Conservation (phyloP, 2,329 filamentous ascomycete genomes). For the Colletotrichum truncatum region DNA sequence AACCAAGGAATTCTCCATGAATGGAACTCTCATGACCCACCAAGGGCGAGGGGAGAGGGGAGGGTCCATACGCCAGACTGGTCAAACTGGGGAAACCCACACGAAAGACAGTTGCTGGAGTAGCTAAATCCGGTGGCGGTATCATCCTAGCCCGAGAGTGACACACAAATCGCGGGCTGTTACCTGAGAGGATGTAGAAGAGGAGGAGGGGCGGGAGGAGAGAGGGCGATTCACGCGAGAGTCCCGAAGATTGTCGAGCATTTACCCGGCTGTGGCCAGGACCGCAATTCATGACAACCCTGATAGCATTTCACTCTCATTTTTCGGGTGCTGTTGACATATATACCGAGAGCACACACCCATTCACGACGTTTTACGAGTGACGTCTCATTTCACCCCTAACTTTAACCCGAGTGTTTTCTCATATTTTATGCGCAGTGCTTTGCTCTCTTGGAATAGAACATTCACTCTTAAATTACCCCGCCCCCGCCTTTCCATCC, state of each 20-base stretch:
- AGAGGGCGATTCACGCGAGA: no score
- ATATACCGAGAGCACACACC: constrained; percentile 16
- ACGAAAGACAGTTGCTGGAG: constrained; percentile 6
- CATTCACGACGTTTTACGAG: neutral
- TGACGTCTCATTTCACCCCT: neutral
- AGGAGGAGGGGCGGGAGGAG: neutral
- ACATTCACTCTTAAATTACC: constrained; percentile 6
- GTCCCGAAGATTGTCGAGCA: neutral
- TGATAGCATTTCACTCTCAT: neutral
- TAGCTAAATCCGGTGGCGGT: constrained; percentile 1
- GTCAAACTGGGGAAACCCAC: constrained; percentile 17
- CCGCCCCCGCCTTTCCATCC: constrained; percentile 17
- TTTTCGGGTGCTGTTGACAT: constrained; percentile 3
- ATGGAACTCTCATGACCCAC: constrained; percentile 17
- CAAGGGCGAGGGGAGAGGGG: neutral
- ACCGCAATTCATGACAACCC: constrained; percentile 9
- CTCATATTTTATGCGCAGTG: neutral
- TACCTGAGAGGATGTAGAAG: neutral
- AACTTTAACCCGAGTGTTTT: neutral
- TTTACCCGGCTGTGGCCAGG: constrained; percentile 9
- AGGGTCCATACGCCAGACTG: neutral
- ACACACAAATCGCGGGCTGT: neutral
- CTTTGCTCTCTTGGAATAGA: neutral
- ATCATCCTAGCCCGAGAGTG: constrained; percentile 9
- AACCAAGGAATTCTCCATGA: constrained; percentile 26